Evolutionary conservation across 106 monocot species (phyloP).

Genomic region (Posidonia australis): DNA sequence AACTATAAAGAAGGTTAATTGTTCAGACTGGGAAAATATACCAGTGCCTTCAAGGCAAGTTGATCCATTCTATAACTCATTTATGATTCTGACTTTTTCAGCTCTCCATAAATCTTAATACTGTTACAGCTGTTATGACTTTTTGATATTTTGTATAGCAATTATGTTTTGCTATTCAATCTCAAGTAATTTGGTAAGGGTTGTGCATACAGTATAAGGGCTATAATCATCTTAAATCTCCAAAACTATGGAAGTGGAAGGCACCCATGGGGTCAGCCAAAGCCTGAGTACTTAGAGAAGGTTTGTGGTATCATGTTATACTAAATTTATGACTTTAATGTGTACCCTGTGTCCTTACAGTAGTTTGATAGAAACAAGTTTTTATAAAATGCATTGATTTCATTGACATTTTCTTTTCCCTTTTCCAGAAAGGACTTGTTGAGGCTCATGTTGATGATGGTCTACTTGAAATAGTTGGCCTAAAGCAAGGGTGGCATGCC

Average conservation of each 20-base stretch:
- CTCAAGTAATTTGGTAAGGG: neutral
- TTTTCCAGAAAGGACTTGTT: constrained; percentile 73
- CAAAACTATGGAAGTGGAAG: constrained; percentile 88
- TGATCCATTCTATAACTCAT: too few relatives aligned
- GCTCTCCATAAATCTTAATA: too few relatives aligned
- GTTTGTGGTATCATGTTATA: constrained; percentile 17
- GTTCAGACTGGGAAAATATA: constrained; percentile 70
- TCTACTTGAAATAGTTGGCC: constrained; percentile 88
- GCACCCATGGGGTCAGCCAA: constrained; percentile 84
- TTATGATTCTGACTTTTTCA: too few relatives aligned
- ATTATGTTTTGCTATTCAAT: neutral
- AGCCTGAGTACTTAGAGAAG: constrained; percentile 92
- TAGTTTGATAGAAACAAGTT: neutral
- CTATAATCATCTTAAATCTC: constrained; percentile 81
- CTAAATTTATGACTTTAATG: neutral
- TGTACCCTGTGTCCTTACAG: neutral
- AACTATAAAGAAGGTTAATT: constrained; percentile 44
- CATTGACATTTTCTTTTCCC: neutral
- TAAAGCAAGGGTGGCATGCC: constrained; percentile 99
- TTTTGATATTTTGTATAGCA: too few relatives aligned
- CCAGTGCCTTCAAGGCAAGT: constrained; percentile 56
- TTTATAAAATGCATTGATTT: too few relatives aligned
- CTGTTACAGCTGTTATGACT: too few relatives aligned
- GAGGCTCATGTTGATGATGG: constrained; percentile 94
- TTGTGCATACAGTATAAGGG: constrained; percentile 55